Percentiles rank a stretch among this genome's conserved stretches.
Conservation (phyloP, 202 grass and related monocot species). For the Dendrocalamus latiflorus region DNA sequence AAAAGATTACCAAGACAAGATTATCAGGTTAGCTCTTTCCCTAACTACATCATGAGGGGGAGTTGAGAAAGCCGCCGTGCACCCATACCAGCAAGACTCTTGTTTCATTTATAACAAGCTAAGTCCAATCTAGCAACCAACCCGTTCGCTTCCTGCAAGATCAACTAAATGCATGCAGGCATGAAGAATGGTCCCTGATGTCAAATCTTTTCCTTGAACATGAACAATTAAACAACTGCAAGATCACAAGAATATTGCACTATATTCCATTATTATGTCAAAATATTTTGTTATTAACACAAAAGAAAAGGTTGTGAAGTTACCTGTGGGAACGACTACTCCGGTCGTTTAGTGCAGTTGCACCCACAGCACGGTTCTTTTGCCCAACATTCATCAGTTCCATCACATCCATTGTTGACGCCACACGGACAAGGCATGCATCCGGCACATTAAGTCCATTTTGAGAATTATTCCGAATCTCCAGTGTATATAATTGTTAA, state of each 20-base stretch:
- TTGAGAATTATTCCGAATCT: slow-evolving; percentile 94
- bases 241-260: slow-evolving; percentile 32
- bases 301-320: neutral
- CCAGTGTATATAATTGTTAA: slow-evolving; percentile 74
- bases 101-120: too few relatives aligned
- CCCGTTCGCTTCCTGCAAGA: slow-evolving; percentile 93
- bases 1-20: too few relatives aligned
- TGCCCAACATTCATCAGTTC: too few relatives aligned
- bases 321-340: slow-evolving; percentile 99
- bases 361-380: too few relatives aligned
- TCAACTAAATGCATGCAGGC: slow-evolving; percentile 99
- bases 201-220: slow-evolving; percentile 94
- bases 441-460: slow-evolving; percentile 94
- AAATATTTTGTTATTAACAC: slow-evolving; percentile 1
- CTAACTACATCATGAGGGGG: too few relatives aligned
- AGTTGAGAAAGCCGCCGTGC: too few relatives aligned
- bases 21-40: too few relatives aligned
- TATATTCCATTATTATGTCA: slow-evolving; percentile 24
- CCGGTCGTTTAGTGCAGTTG: slow-evolving; percentile 89
- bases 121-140: too few relatives aligned
- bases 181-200: slow-evolving; percentile 65
- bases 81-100: too few relatives aligned
- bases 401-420: too few relatives aligned
- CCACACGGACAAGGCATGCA: slow-evolving; percentile 76
- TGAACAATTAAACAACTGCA: slow-evolving; percentile 97